phyloP scores from a whole-genome alignment of 306 rosid species.

The Oxytropis ochrocephala region DNA sequence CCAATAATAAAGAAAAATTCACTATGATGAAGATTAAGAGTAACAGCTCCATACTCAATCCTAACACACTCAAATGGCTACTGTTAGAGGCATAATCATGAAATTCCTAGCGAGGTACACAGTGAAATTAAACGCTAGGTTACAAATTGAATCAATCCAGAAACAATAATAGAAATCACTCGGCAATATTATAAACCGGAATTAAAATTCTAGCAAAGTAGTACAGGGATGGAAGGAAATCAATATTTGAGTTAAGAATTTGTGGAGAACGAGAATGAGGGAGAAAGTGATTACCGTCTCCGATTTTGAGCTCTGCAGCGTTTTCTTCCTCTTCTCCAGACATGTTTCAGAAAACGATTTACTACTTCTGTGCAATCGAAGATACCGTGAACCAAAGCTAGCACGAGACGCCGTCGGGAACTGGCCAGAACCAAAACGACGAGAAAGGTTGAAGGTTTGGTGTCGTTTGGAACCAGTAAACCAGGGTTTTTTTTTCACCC shows the following conservation, averaged over 20 bases:
- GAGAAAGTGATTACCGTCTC: constrained; percentile 53
- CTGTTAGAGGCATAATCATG: neutral
- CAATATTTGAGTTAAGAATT: neutral
- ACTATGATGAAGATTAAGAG: neutral
- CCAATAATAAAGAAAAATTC: neutral
- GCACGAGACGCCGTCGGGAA: neutral
- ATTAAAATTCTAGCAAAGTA: neutral
- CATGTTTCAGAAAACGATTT: constrained; percentile 34
- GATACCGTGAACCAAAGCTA: no score
- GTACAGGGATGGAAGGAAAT: neutral
- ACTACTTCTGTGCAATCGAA: neutral
- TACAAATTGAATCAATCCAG: no score
- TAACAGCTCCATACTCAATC: neutral
- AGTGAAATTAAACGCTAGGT: no score
- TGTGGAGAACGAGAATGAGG: neutral
- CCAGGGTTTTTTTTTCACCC: no score
- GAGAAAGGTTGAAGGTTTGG: neutral
- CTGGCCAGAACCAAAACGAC: neutral
- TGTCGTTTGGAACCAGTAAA: neutral
- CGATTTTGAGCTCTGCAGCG: constrained; percentile 94
- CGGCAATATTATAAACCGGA: no score
- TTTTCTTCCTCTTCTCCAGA: constrained; percentile 95
- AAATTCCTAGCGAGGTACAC: no score
- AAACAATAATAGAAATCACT: no score
- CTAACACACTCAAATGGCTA: neutral